A percentile compares a stretch with the other conserved stretches of the same genome.
Evolutionary conservation across 257 asterid genomes (phyloP).

Genomic region (Solanum corneliomulleri): DNA sequence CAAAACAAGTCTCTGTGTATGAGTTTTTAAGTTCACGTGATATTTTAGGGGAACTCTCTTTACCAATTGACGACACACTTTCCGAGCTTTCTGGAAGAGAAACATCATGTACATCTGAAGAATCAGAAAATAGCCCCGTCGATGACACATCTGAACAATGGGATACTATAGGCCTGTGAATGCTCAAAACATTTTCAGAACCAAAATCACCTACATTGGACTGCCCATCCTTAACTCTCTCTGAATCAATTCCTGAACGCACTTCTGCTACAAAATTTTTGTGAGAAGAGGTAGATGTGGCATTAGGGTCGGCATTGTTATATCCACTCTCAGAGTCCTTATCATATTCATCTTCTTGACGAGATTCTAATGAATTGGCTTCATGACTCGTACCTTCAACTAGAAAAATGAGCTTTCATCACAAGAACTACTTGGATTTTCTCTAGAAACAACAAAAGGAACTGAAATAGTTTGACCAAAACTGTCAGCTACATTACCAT

Average conservation of each 20-base stretch:
- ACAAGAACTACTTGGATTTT: constrained; percentile 4
- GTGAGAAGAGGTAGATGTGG: not conserved
- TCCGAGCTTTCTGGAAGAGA: constrained; percentile 2
- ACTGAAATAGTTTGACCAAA: not conserved
- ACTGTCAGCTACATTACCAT: not conserved
- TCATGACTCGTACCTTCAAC: constrained; percentile 8
- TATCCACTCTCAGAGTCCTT: constrained; percentile 3
- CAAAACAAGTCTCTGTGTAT: constrained; percentile 8
- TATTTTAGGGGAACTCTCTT: constrained; percentile 3
- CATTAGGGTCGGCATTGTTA: not conserved
- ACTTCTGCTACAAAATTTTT: constrained; percentile 8
- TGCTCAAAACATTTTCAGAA: constrained; percentile 6
- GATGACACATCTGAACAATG: constrained; percentile 9
- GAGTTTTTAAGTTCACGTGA: constrained; percentile 1
- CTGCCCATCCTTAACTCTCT: constrained; percentile 8
- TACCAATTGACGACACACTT: constrained; percentile 10
- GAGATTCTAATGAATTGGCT: constrained; percentile 9
- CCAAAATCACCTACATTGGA: constrained; percentile 1
- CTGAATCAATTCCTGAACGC: not conserved
- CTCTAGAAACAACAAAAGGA: constrained; percentile 1
- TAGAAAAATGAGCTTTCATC: constrained; percentile 10
- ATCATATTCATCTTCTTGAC: constrained; percentile 3
- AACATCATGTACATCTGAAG: constrained; percentile 2
- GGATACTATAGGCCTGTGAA: not conserved
- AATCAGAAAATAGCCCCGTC: not conserved